Evolutionary conservation across 2,329 filamentous ascomycete species (phyloP).

Genomic region (Aspergillus costaricaensis): DNA sequence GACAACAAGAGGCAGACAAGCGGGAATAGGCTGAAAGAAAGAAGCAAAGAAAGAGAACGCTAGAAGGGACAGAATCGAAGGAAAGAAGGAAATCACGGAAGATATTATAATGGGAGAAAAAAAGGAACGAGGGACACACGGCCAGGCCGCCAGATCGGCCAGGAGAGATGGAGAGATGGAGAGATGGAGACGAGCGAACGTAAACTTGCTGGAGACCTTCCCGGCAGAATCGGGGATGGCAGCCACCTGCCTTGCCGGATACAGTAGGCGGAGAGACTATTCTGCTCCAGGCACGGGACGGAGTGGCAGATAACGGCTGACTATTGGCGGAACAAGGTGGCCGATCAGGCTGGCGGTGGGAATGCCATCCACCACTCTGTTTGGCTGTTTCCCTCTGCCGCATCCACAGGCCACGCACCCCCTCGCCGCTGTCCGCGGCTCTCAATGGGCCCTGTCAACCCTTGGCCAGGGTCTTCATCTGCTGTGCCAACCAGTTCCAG

Average conservation of each 20-base stretch:
- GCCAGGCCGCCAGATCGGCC: background rate
- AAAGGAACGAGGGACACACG: background rate
- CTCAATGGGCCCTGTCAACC: background rate
- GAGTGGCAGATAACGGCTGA: background rate
- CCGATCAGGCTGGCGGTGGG: background rate
- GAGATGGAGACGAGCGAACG: too few relatives aligned
- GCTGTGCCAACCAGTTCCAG: too few relatives aligned
- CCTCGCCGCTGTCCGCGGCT: background rate
- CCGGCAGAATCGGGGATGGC: background rate
- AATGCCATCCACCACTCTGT: background rate
- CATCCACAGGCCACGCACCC: background rate
- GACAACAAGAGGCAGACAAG: background rate
- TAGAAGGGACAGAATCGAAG: background rate
- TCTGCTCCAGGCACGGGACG: background rate
- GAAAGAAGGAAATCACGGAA: background rate
- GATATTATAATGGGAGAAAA: background rate
- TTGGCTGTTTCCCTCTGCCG: background rate
- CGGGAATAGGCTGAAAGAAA: background rate
- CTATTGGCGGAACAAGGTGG: background rate
- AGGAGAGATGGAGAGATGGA: background rate
- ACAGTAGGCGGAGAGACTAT: background rate
- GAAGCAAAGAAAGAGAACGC: background rate
- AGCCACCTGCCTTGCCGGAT: background rate
- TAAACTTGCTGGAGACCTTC: background rate
- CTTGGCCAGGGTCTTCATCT: background rate